Conservation (phyloP, 2,329 filamentous ascomycete genomes). For the Arthrocladium fulminans region DNA sequence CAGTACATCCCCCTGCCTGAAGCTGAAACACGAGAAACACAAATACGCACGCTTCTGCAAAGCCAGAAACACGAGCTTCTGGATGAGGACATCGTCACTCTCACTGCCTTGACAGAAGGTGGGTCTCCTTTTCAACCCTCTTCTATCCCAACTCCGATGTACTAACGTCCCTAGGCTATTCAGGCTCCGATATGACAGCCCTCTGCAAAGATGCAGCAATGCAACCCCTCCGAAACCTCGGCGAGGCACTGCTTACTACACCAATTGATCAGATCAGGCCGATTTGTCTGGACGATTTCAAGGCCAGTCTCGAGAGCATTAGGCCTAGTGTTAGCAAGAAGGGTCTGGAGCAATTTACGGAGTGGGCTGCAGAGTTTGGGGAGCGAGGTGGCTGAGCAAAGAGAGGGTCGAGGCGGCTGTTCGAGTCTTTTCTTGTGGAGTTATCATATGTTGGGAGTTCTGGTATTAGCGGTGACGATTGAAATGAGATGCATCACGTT, state of each 20-base stretch:
- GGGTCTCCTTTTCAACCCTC: slow-evolving; percentile 27
- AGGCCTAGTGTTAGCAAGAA: slow-evolving; percentile 80
- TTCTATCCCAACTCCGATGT: background rate
- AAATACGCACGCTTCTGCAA: slow-evolving; percentile 68
- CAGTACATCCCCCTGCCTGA: slow-evolving; percentile 96
- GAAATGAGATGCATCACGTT: no score
- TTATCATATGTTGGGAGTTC: background rate
- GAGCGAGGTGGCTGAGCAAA: slow-evolving; percentile 55
- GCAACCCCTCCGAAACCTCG: slow-evolving; percentile 83
- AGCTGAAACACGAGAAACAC: slow-evolving; percentile 65
- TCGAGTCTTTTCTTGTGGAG: background rate
- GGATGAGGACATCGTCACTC: slow-evolving; percentile 58
- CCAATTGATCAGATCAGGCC: slow-evolving; percentile 89
- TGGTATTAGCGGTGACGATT: no score
- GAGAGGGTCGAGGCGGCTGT: background rate
- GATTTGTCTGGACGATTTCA: slow-evolving; percentile 74
- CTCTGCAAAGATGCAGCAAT: slow-evolving; percentile 96
- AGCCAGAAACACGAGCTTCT: slow-evolving; percentile 78
- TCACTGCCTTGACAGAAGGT: slow-evolving; percentile 83
- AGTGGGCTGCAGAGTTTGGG: slow-evolving; percentile 89
- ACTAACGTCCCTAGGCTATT: slow-evolving; percentile 62
- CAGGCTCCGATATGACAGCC: slow-evolving; percentile 91
- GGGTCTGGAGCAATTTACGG: slow-evolving; percentile 80
- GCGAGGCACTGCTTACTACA: slow-evolving; percentile 81
- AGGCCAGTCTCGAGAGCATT: slow-evolving; percentile 73